These are phyloP conservation scores for Fusarium keratoplasticum DNA, from an alignment of 2,329 filamentous ascomycete genomes.

Conservation along the genomic window DNA sequence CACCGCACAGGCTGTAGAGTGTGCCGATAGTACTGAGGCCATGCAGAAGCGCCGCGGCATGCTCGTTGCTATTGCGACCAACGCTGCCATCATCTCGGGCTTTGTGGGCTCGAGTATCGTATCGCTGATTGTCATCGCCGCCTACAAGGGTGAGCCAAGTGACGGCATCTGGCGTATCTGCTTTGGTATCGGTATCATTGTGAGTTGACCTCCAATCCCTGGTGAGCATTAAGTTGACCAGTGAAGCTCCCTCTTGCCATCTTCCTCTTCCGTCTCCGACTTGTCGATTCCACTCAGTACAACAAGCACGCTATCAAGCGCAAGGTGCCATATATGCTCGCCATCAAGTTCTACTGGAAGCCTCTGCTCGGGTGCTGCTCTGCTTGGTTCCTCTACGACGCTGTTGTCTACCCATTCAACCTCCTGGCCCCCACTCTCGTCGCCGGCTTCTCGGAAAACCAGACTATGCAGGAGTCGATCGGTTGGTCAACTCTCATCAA, in stretches of 20 bases:
- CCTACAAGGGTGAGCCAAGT: conserved; percentile 1
- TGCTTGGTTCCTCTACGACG: conserved; percentile 67
- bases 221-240: not conserved
- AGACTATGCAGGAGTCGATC: conserved; percentile 34
- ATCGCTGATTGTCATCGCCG: conserved; percentile 44
- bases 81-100: conserved; percentile 48
- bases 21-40: conserved; percentile 1
- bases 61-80: conserved; percentile 3
- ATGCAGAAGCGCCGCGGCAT: conserved; percentile 6
- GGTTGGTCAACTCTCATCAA: conserved; percentile 51
- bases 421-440: conserved; percentile 53
- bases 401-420: conserved; percentile 58
- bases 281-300: conserved; percentile 64
- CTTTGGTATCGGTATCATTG: conserved; percentile 59
- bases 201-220: not conserved
- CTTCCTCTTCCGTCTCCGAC: conserved; percentile 67
- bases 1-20: not conserved
- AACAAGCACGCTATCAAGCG: conserved; percentile 65
- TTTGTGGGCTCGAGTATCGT: conserved; percentile 61
- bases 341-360: conserved; percentile 66
- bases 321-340: conserved; percentile 61
- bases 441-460: conserved; percentile 27
- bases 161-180: conserved; percentile 60
- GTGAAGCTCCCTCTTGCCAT: conserved; percentile 60
- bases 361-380: conserved; percentile 63